Evolutionary conservation across 441 rosid genomes (phyloP), one percentile per base, ranked within the genome.

Genomic region (Pelargonium fulgidum): DNA sequence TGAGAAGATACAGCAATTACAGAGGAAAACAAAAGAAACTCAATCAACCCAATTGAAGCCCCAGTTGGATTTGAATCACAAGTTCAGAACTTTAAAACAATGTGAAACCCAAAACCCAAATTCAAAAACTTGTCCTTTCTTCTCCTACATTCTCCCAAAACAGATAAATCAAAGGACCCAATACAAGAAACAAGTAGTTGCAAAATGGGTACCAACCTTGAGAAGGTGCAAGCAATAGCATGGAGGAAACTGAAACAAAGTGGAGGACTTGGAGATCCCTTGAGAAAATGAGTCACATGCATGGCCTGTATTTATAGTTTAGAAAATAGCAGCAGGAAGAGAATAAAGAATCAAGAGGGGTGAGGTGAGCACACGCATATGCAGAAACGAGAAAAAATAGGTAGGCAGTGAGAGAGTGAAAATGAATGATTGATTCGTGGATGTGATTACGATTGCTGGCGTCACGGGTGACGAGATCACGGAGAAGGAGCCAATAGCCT

Each of bases 401-500:
- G 24, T 17, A 52, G 62, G 24, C 24, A 3, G 26, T 52, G 48
- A 17, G 24, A 7, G 59, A 56, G 62, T 56, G 62, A 19, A 26
- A 58, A 26, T 58, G 62, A 58, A 22, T 59, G 64, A 59, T 20
- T 59, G 64, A 20, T 59, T 13, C 1, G 64, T 9, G 11, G 62
- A 24, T 59, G 19, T 7, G 64, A 59, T 24, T 59, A 59, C 33
- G 64, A 59, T 59, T 59, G 64, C 64, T 0, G 7, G 11, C 64
- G 64, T 59, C 64, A 59, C 36, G 29, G 64, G n/a, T 59, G 33
- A 59, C 64, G 64, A 59, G 36, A 59, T 22, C 64, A 20, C 64
- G 62, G 26, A 19, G 62, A 56, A 56, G 24, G 1, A 56, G 62
- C 19, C 62, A 56, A 56, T 48, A 33, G 39, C 39, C 5, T 5